Evolutionary conservation across 805 yeast species (phyloP).

Genomic region (Candida verbasci): DNA sequence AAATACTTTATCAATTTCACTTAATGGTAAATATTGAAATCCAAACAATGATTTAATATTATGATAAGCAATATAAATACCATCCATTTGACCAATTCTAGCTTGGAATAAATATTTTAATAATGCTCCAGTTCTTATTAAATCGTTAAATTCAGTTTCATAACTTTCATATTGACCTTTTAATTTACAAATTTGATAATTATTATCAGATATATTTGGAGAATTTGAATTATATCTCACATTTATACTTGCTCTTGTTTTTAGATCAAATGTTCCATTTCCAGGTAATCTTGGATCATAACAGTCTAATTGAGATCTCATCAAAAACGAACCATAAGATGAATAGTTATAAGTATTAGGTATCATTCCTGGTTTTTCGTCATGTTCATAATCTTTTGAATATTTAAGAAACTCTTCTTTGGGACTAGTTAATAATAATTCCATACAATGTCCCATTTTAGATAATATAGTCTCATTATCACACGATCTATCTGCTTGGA

Average conservation of each 20-base stretch:
- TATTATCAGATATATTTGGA: constrained; percentile 50
- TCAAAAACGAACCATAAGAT: constrained; percentile 57
- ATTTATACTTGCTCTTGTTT: constrained; percentile 87
- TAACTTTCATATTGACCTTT: constrained; percentile 74
- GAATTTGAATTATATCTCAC: constrained; percentile 72
- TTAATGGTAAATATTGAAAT: constrained; percentile 78
- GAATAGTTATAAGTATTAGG: constrained; percentile 65
- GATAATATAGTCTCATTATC: constrained; percentile 68
- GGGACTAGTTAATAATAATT: constrained; percentile 64
- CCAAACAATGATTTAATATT: constrained; percentile 80
- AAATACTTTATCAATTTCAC: constrained; percentile 56
- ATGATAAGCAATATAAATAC: constrained; percentile 89
- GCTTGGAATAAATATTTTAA: constrained; percentile 89
- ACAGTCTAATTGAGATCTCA: constrained; percentile 92
- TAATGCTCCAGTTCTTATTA: constrained; percentile 65
- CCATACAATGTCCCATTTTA: constrained; percentile 74
- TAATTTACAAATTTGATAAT: constrained; percentile 62
- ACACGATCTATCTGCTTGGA: constrained; percentile 66
- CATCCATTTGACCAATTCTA: constrained; percentile 94
- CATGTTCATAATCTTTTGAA: constrained; percentile 17
- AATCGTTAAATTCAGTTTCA: constrained; percentile 73
- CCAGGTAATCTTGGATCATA: constrained; percentile 75
- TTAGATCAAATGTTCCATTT: constrained; percentile 86
- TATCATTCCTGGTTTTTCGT: constrained; percentile 10
- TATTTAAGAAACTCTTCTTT: constrained; percentile 45